Evolutionary conservation across 2,329 filamentous ascomycete genomes (phyloP).

Genomic region (Fusarium sp.): DNA sequence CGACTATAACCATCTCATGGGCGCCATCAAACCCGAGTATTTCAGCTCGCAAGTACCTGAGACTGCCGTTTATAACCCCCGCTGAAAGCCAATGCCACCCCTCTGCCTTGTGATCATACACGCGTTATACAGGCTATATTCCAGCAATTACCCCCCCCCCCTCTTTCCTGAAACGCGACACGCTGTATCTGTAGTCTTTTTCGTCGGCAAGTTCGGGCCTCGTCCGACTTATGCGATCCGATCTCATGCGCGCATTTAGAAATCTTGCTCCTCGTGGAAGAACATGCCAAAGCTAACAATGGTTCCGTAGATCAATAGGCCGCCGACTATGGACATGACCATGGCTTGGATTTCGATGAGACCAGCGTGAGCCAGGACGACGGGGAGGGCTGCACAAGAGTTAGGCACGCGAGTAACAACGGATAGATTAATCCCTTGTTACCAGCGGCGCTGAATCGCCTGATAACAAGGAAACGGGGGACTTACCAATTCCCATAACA

Average conservation of each 20-base stretch:
- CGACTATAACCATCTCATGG: conserved; percentile 21
- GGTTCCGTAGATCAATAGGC: conserved; percentile 94
- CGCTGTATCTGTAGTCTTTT: conserved; percentile 3
- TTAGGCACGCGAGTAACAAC: conserved; percentile 30
- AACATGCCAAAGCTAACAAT: conserved; percentile 99
- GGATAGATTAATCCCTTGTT: not conserved
- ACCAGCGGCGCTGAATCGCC: not conserved
- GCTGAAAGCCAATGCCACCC: conserved; percentile 41
- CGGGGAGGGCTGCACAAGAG: conserved; percentile 78
- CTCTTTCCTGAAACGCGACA: conserved; percentile 25
- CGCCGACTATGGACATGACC: conserved; percentile 94
- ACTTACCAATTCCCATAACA: conserved; percentile 95
- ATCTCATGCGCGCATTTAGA: conserved; percentile 64
- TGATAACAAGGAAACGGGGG: not conserved
- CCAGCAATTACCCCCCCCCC: conserved; percentile 29
- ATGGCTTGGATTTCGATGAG: conserved; percentile 88
- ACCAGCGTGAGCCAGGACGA: conserved; percentile 87
- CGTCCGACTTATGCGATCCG: conserved; percentile 3
- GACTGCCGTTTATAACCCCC: conserved; percentile 27
- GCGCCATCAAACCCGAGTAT: conserved; percentile 1
- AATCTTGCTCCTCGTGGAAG: conserved; percentile 98
- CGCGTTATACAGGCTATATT: conserved; percentile 26
- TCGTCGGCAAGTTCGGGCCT: not conserved
- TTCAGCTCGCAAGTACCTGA: conserved; percentile 29
- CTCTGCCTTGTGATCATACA: conserved; percentile 42